Evolutionary conservation across 2,329 filamentous ascomycete species (phyloP), one percentile per base, ranked within the genome.

Genomic region (Penicillium concentricum): DNA sequence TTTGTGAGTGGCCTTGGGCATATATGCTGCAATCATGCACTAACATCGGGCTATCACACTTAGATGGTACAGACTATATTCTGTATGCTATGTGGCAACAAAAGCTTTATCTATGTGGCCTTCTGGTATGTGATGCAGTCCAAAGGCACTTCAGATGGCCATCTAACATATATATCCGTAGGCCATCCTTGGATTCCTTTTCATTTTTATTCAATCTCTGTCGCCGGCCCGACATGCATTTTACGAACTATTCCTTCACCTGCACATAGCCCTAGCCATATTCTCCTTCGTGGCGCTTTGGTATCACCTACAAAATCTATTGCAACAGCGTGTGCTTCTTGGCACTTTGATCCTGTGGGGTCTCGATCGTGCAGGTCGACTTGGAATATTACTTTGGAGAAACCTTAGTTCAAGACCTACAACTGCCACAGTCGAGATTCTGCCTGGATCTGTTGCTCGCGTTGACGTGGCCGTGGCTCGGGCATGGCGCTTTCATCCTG

Each of bases 61-160:
- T 42, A 63, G 67, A 82, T 38, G 84, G 85, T 35, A 96, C 91
- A 89, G 55, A 61, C 5, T 59, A 66, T 30, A 56, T 70, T 26
- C 60, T 67, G 1, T 56, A 68, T 47, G 41, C 60, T 4, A 57
- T 72, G 10, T 72, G 68, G 68, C 58, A 65, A 49, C 60, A 61
- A 20, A 66, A 63, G 0, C 69, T 72, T 28, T 72, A 64, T 24
- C 59, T 72, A 15, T 69, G 64, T 28, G 71, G 71, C 6, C 57
- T 73, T 18, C 59, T 72, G 42, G 71, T 72, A 61, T 54, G 67
- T 65, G 76, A 83, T 26, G 81, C 16, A 10, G 10, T 12, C 8
- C 15, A 22, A 20, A 15, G 7, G 4, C 4, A 4, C 12, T 26
- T 8, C 13, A 28, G 37, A 18, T 12, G 1, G 24, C 22, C 12